These are phyloP conservation scores for Phaeophleospora eucalypticola DNA, from an alignment of 2,329 filamentous ascomycete species.

Conservation along the genomic window DNA sequence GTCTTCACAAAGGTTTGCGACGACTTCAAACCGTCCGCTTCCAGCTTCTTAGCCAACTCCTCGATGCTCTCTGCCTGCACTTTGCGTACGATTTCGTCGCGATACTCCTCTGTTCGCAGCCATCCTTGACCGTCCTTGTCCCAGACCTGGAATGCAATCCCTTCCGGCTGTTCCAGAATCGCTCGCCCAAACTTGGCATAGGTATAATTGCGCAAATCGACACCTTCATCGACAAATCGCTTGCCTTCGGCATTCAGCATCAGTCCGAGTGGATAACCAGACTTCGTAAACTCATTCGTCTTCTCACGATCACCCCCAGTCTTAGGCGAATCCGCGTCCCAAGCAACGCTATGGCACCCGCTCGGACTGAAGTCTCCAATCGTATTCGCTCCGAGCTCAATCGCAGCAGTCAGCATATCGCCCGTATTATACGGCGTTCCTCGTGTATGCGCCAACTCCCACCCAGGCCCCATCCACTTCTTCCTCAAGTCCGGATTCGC, in stretches of 20 bases:
- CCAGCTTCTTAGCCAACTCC: constrained; percentile 53
- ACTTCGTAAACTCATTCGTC: constrained; percentile 66
- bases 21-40: constrained; percentile 45
- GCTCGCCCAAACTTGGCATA: constrained; percentile 63
- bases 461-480: constrained; percentile 55
- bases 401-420: constrained; percentile 52
- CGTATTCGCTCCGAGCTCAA: constrained; percentile 49
- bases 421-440: constrained; percentile 64
- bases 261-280: constrained; percentile 62
- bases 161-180: constrained; percentile 56
- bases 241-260: constrained; percentile 59
- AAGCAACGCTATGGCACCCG: constrained; percentile 61
- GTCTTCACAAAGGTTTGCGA: constrained; percentile 49
- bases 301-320: constrained; percentile 54
- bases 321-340: constrained; percentile 59
- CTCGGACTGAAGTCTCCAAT: constrained; percentile 54
- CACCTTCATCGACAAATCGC: constrained; percentile 64
- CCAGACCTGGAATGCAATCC: constrained; percentile 62
- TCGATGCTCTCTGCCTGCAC: constrained; percentile 50
- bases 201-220: constrained; percentile 63
- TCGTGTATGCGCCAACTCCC: constrained; percentile 60
- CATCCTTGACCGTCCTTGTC: constrained; percentile 50
- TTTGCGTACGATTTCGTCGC: constrained; percentile 53
- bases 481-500: constrained; percentile 55
- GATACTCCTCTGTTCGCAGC: constrained; percentile 61